These are phyloP conservation scores for Penicillium sp. DNA, from an alignment of 2,329 filamentous ascomycete genomes.

Conservation along the genomic window DNA sequence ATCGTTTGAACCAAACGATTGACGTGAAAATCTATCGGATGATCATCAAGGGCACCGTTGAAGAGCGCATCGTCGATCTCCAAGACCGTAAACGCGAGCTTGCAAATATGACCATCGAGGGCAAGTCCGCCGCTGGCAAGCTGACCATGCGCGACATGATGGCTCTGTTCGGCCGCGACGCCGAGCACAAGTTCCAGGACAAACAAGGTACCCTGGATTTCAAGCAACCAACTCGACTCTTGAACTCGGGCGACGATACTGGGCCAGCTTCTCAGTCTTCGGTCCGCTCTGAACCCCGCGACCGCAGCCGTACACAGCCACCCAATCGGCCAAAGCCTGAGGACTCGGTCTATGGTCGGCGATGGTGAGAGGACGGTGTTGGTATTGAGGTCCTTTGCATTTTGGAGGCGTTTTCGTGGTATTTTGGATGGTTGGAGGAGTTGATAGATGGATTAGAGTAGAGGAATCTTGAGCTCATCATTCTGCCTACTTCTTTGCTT, in stretches of 20 bases:
- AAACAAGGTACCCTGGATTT: conserved; percentile 48
- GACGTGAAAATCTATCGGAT: conserved; percentile 96
- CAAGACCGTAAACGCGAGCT: conserved; percentile 92
- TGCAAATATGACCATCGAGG: conserved; percentile 88
- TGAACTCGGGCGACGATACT: conserved; percentile 34
- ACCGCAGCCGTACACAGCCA: conserved; percentile 22
- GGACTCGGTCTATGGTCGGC: conserved; percentile 48
- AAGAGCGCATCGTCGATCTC: conserved; percentile 90
- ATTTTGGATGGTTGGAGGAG: too few relatives aligned
- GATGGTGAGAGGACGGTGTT: conserved; percentile 36
- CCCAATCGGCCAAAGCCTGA: conserved; percentile 37
- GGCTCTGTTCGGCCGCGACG: conserved; percentile 78
- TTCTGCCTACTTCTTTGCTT: background rate
- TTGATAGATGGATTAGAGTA: background rate
- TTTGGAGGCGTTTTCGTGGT: conserved; percentile 6
- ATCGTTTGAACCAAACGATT: conserved; percentile 94
- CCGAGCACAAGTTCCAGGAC: conserved; percentile 51
- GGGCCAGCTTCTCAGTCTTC: conserved; percentile 15
- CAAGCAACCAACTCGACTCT: conserved; percentile 37
- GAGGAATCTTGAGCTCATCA: background rate
- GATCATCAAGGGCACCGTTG: conserved; percentile 82
- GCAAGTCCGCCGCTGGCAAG: conserved; percentile 75
- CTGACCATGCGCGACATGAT: conserved; percentile 92
- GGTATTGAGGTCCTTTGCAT: conserved; percentile 4
- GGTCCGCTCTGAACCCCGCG: conserved; percentile 20